Percentiles rank a stretch among this genome's conserved stretches.
These are phyloP conservation scores for Dioszegia hungarica DNA, from an alignment of 768 basidiomycete genomes.

Conservation along the genomic window DNA sequence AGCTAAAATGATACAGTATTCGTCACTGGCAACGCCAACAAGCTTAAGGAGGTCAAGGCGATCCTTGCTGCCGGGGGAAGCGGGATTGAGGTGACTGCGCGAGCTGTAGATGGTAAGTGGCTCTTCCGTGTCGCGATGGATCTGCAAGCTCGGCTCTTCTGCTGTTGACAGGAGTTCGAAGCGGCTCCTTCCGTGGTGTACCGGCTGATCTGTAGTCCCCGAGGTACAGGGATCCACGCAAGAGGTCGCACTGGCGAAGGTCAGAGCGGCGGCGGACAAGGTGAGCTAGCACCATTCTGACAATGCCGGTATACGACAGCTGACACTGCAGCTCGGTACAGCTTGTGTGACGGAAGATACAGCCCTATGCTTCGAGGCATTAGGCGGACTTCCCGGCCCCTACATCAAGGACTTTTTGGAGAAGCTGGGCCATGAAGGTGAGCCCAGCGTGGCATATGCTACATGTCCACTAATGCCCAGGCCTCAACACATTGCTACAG, in stretches of 20 bases:
- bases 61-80: constrained; percentile 60
- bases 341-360: constrained; percentile 65
- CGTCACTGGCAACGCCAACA: constrained; percentile 91
- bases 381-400: constrained; percentile 88
- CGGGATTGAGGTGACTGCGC: constrained; percentile 70
- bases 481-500: constrained; percentile 75
- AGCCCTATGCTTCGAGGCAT: constrained; percentile 80
- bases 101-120: constrained; percentile 65
- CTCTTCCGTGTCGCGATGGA: neutral
- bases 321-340: constrained; percentile 33
- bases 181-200: too few species aligned
- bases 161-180: too few species aligned
- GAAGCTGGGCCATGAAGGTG: constrained; percentile 76
- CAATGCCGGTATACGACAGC: neutral
- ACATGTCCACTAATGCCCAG: constrained; percentile 45
- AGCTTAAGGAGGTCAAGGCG: constrained; percentile 77
- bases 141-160: too few species aligned
- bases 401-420: constrained; percentile 93
- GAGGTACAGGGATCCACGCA: constrained; percentile 90
- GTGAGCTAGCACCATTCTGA: constrained; percentile 49
- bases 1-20: constrained; percentile 77
- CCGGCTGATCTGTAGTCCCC: constrained; percentile 60
- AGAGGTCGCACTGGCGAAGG: constrained; percentile 85
- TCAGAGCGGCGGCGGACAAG: constrained; percentile 73
- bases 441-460: constrained; percentile 15